These are phyloP conservation scores for Crucihimalaya himalaica DNA, from an alignment of 345 rosid genomes.

Conservation along the genomic window DNA sequence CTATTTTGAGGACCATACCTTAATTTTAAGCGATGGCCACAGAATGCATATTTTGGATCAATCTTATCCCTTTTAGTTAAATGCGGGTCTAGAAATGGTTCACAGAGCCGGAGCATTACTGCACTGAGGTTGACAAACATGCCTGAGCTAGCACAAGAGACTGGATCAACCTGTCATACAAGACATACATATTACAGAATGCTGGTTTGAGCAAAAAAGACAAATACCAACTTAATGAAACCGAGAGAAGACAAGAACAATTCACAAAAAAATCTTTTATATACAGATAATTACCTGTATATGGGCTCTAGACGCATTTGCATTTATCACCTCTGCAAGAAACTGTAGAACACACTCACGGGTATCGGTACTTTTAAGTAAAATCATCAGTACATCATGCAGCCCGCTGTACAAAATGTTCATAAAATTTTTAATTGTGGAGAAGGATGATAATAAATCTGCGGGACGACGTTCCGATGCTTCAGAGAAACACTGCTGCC, in stretches of 20 bases:
- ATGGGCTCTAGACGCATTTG: slow-evolving; percentile 83
- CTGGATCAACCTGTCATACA: slow-evolving; percentile 78
- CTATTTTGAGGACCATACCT: slow-evolving; percentile 55
- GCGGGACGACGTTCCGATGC: slow-evolving; percentile 75
- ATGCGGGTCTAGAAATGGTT: slow-evolving; percentile 85
- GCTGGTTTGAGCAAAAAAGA: slow-evolving; percentile 5
- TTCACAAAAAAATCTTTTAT: not conserved
- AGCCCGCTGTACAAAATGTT: slow-evolving; percentile 70
- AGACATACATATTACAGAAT: slow-evolving; percentile 19
- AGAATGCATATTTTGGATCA: slow-evolving; percentile 79
- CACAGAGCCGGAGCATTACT: slow-evolving; percentile 89
- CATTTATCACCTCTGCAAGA: slow-evolving; percentile 96
- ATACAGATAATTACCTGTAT: slow-evolving; percentile 60
- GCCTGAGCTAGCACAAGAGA: slow-evolving; percentile 96
- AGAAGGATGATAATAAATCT: slow-evolving; percentile 84
- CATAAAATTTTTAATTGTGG: slow-evolving; percentile 81
- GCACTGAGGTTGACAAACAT: slow-evolving; percentile 98
- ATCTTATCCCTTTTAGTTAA: slow-evolving; percentile 83
- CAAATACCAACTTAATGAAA: slow-evolving; percentile 11
- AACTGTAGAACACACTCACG: slow-evolving; percentile 88
- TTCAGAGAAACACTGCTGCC: slow-evolving; percentile 96
- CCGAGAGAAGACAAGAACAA: not conserved
- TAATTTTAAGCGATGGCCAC: slow-evolving; percentile 67
- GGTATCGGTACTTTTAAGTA: slow-evolving; percentile 69
- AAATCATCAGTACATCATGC: slow-evolving; percentile 64